Conservation (phyloP, 805 yeast species). For the Candida manassasensis region DNA sequence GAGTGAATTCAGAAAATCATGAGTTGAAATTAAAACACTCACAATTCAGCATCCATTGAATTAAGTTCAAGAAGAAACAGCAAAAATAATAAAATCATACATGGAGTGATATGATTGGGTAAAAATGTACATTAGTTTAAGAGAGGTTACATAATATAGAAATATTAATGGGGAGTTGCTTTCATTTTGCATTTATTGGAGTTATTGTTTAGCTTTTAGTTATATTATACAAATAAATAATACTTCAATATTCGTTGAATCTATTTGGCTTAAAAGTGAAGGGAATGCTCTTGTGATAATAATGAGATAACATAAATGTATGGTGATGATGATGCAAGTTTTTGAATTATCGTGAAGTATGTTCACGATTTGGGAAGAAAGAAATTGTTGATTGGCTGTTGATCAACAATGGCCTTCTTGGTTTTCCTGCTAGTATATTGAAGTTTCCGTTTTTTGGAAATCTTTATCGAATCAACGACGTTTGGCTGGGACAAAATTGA, state of each 20-base stretch:
- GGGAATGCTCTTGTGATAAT: too few relatives aligned
- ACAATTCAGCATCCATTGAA: neutral
- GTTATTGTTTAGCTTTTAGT: neutral
- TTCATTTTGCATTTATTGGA: conserved; percentile 4
- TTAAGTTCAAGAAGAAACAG: conserved; percentile 1
- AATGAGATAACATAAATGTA: too few relatives aligned
- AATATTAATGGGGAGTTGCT: conserved; percentile 6
- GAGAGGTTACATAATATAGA: conserved; percentile 5
- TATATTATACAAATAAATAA: neutral
- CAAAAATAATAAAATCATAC: neutral
- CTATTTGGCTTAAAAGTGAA: conserved; percentile 3
- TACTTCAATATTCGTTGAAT: neutral
- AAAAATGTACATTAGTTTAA: conserved; percentile 5
- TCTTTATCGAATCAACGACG: too few relatives aligned
- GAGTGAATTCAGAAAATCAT: conserved; percentile 91
- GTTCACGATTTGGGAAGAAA: conserved; percentile 13
- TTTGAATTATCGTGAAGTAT: too few relatives aligned
- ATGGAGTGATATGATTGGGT: conserved; percentile 1
- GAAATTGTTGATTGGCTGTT: conserved; percentile 22
- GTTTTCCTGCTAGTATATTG: conserved; percentile 18
- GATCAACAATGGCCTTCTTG: conserved; percentile 8
- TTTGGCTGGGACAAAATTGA: too few relatives aligned
- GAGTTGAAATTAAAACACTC: too few relatives aligned
- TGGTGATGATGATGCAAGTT: too few relatives aligned
- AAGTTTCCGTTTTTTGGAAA: conserved; percentile 10